Percentiles rank a stretch among this genome's conserved stretches.
Evolutionary conservation across 2,329 filamentous ascomycete species (phyloP).

Genomic region (Talaromyces marneffei): DNA sequence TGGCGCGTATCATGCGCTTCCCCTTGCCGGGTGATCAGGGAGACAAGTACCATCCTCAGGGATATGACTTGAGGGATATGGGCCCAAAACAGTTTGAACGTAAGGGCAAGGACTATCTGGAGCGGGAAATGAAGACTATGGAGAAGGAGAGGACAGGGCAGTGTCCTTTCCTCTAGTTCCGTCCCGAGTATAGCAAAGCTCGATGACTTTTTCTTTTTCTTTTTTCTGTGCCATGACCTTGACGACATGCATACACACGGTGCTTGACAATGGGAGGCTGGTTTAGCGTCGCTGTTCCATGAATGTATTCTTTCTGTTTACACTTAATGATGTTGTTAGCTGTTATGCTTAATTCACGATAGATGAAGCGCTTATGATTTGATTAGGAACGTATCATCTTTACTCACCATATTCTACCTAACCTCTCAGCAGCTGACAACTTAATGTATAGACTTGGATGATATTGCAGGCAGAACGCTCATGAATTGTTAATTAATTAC

Average conservation of each 20-base stretch:
- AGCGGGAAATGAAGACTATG: conserved; percentile 35
- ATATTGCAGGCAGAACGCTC: not conserved
- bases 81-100: conserved; percentile 55
- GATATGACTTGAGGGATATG: conserved; percentile 51
- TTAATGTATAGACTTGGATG: not conserved
- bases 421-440: too few relatives aligned
- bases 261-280: not conserved
- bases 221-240: not conserved
- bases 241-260: conserved; percentile 2
- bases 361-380: not conserved
- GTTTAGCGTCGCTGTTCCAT: not conserved
- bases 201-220: not conserved
- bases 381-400: not conserved
- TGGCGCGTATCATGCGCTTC: conserved; percentile 42
- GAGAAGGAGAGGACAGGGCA: conserved; percentile 34
- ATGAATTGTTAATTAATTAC: conserved; percentile 4
- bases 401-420: not conserved
- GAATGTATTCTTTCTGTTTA: not conserved
- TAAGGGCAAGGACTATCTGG: conserved; percentile 48
- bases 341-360: too few relatives aligned
- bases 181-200: not conserved
- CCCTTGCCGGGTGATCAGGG: conserved; percentile 46
- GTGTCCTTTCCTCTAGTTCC: conserved; percentile 42
- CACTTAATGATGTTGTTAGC: not conserved
- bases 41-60: conserved; percentile 44